Percentiles rank a stretch among this genome's conserved stretches.
These are phyloP conservation scores for Acorus calamus DNA, from an alignment of 106 monocot genomes.

Conservation along the genomic window DNA sequence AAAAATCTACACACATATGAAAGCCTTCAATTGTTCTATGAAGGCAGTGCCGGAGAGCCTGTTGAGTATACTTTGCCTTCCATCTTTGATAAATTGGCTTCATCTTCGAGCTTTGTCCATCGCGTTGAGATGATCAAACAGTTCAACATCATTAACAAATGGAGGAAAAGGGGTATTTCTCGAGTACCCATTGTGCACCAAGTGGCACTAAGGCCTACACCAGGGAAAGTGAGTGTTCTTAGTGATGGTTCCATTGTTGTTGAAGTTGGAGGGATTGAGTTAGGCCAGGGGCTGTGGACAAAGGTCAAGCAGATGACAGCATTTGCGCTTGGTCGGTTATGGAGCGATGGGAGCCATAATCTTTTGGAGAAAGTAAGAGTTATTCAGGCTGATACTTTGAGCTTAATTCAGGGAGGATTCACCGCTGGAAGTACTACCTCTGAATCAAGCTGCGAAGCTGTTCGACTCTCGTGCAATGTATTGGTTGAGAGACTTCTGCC, in stretches of 20 bases:
- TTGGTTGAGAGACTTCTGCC: constrained; percentile 45
- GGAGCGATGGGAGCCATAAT: constrained; percentile 22
- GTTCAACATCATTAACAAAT: constrained; percentile 47
- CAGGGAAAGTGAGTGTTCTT: constrained; percentile 67
- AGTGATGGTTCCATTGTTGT: constrained; percentile 70
- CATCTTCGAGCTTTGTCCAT: constrained; percentile 15
- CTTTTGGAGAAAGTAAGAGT: constrained; percentile 53
- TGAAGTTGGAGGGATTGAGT: constrained; percentile 79
- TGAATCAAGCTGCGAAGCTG: constrained; percentile 76
- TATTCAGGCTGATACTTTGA: constrained; percentile 75
- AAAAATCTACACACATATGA: constrained; percentile 62
- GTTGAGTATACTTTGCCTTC: constrained; percentile 46
- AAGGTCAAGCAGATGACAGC: constrained; percentile 84
- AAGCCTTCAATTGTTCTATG: constrained; percentile 39
- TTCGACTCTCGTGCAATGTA: constrained; percentile 43
- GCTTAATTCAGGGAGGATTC: constrained; percentile 65
- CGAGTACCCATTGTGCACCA: constrained; percentile 39
- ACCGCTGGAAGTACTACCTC: constrained; percentile 80
- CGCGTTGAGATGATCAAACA: constrained; percentile 23
- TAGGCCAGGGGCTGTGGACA: constrained; percentile 90
- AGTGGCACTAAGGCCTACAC: constrained; percentile 33
- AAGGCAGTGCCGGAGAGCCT: constrained; percentile 31
- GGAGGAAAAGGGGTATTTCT: constrained; percentile 75
- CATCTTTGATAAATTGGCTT: constrained; percentile 27
- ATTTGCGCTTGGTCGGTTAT: constrained; percentile 55